These are phyloP conservation scores for Barnettozyma wickerhamii DNA, from an alignment of 805 yeast species.

Conservation along the genomic window DNA sequence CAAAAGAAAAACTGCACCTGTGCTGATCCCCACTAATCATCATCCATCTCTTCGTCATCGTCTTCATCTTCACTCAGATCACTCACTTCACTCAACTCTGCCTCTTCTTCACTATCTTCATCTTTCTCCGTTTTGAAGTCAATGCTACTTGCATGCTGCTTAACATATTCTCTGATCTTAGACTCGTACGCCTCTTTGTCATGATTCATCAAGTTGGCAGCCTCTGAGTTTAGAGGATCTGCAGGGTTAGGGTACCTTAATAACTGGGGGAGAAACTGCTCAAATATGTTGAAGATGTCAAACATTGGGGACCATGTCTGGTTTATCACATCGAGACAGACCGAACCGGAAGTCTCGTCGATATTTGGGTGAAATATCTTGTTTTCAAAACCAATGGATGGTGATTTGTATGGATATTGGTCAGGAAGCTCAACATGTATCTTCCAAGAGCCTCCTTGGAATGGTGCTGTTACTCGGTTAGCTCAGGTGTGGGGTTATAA, in stretches of 20 bases:
- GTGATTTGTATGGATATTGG: constrained; percentile 92
- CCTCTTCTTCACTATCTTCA: constrained; percentile 43
- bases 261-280: constrained; percentile 88
- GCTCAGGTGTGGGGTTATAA: background rate
- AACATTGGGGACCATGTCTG: constrained; percentile 99
- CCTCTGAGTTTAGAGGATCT: constrained; percentile 90
- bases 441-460: constrained; percentile 87
- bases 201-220: constrained; percentile 71
- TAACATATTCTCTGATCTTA: constrained; percentile 70
- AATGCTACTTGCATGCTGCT: constrained; percentile 54
- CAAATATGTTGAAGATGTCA: constrained; percentile 86
- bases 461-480: constrained; percentile 49
- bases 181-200: constrained; percentile 63
- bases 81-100: constrained; percentile 25
- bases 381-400: constrained; percentile 90
- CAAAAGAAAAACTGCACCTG: too few species aligned
- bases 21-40: constrained; percentile 16
- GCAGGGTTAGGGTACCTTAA: constrained; percentile 89
- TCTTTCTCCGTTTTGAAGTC: constrained; percentile 42
- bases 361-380: constrained; percentile 94
- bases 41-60: constrained; percentile 17
- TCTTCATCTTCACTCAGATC: constrained; percentile 22
- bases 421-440: constrained; percentile 91
- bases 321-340: constrained; percentile 92
- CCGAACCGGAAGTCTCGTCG: constrained; percentile 86